Evolutionary conservation across 306 rosid genomes (phyloP), one percentile per base, ranked within the genome.

Genomic region (Coriaria nepalensis): DNA sequence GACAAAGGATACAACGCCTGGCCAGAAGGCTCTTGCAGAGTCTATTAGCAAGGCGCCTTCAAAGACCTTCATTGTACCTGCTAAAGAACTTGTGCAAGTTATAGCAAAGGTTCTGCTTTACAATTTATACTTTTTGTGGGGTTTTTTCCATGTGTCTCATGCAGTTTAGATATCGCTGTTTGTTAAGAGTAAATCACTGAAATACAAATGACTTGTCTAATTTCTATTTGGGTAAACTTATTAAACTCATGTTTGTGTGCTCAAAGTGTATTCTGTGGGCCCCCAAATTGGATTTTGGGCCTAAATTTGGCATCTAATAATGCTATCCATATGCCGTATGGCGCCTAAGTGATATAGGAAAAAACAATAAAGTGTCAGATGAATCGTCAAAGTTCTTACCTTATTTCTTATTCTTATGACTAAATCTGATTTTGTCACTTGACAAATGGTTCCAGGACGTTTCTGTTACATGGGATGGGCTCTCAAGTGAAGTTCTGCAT

Each of bases 11-110:
- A 81, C 78, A 38, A 63, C 65, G 38, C 76, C 70, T 37, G 97
- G 84, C 47, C 90, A 66, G 61, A 79, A 74, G 70, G 47, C 92
- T 63, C 43, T 54, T 58, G 64, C 65, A 67, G 94, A 85, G 35
- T 63, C 61, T 14, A 43, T 59, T 51, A 69, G 73, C 80, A 81
- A 79, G 79, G 72, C 85, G 56, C 92, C 81, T 53, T 62, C 60
- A 35, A 79, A 79, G 76, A 85, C 70, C 43, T 48, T 85, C 50
- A 74, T 77, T 41, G 81, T 90, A 75, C 76, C 83, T 65, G 68
- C 78, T 57, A 68, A 71, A 48, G 95, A 90, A 35, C 77, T 90
- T 67, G 98, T 90, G 62, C 98, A 90, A 79, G 85, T 90, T 65
- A 63, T 73, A 46, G 94, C 92, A 5, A 81, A 85, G 98, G 98